phyloP scores from a whole-genome alignment of 169 alveolate genomes.

The Cryptosporidium muris region DNA sequence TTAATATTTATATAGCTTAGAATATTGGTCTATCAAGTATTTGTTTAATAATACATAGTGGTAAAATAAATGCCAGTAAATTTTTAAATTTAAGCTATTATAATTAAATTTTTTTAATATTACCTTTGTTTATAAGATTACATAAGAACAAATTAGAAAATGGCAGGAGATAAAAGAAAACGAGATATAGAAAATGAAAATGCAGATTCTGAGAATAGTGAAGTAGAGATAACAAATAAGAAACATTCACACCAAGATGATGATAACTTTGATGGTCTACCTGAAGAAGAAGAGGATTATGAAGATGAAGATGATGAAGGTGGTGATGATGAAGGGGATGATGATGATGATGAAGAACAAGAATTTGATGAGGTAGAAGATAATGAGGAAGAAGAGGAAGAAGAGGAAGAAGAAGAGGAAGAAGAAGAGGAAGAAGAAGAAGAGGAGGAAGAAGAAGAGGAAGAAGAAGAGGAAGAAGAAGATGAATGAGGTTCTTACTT shows the following conservation, averaged over 20 bases:
- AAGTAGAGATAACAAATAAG: constrained; percentile 45
- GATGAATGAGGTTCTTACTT: background rate
- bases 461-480: constrained; percentile 65
- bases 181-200: constrained; percentile 54
- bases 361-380: constrained; percentile 51
- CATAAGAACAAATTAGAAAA: background rate
- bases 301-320: constrained; percentile 65
- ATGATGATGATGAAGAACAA: constrained; percentile 64
- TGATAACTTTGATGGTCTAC: constrained; percentile 69
- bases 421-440: constrained; percentile 60
- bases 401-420: constrained; percentile 54
- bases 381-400: constrained; percentile 62
- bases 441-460: constrained; percentile 54
- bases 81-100: background rate
- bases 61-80: background rate
- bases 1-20: background rate
- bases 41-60: background rate
- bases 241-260: constrained; percentile 50
- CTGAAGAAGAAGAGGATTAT: constrained; percentile 61
- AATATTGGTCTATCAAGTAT: constrained; percentile 3
- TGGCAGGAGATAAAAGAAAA: constrained; percentile 72
- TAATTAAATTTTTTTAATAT: background rate
- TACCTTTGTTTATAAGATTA: background rate
- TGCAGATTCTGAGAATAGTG: constrained; percentile 38
- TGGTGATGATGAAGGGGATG: constrained; percentile 61